Evolutionary conservation across 176 grass and related monocot genomes (phyloP).

Genomic region (Eragrostis curvula): DNA sequence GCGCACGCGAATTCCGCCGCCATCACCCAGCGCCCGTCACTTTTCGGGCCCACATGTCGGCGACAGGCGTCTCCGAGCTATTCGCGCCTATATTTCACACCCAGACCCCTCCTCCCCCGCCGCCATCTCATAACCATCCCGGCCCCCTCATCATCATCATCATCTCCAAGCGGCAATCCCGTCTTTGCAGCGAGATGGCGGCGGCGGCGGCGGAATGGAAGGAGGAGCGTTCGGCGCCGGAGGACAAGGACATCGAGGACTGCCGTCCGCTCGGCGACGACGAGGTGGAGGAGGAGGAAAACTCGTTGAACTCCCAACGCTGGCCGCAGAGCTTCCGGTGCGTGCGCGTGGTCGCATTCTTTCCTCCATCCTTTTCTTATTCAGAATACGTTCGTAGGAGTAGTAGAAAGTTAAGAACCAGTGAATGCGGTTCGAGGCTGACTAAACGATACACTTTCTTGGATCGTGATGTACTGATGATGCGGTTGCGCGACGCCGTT

Average conservation of each 20-base stretch:
- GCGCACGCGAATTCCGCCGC: not conserved
- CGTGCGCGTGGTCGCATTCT: not conserved
- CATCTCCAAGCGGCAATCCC: slow-evolving; percentile 5
- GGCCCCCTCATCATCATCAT: too few species aligned
- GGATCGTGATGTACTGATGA: not conserved
- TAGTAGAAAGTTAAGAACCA: not conserved
- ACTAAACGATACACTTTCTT: not conserved
- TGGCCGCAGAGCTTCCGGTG: slow-evolving; percentile 89
- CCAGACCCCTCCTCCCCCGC: not conserved
- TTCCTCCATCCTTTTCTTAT: not conserved
- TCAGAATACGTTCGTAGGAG: not conserved
- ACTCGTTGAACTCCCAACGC: slow-evolving; percentile 51
- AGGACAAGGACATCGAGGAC: slow-evolving; percentile 56
- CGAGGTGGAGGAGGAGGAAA: not conserved
- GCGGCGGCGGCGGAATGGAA: slow-evolving; percentile 7
- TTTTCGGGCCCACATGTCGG: not conserved
- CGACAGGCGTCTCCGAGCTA: not conserved
- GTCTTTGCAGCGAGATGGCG: not conserved
- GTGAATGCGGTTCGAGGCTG: not conserved
- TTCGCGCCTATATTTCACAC: not conserved
- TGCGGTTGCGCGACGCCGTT: not conserved
- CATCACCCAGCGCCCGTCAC: not conserved
- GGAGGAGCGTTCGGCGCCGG: slow-evolving; percentile 37
- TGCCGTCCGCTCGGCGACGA: slow-evolving; percentile 26
- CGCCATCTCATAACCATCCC: not conserved